phyloP scores from a whole-genome alignment of 2,329 filamentous ascomycete species.

The Curvularia sp. region DNA sequence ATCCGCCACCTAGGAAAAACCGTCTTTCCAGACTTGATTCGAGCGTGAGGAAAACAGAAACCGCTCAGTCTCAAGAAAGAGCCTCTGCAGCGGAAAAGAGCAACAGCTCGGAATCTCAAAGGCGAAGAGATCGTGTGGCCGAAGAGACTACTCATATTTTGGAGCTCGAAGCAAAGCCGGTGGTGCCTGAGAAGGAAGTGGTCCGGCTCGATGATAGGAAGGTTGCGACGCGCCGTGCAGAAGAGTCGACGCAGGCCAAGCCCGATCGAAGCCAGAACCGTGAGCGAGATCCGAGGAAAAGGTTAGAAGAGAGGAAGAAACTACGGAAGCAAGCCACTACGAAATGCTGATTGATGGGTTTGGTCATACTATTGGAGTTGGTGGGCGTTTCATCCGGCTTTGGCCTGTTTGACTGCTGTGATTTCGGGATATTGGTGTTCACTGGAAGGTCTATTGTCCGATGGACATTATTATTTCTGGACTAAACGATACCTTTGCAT shows the following conservation, averaged over 20 bases:
- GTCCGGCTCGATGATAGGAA: conserved; percentile 33
- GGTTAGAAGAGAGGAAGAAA: conserved; percentile 39
- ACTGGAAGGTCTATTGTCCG: not conserved
- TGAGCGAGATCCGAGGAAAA: conserved; percentile 36
- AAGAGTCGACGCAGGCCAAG: conserved; percentile 29
- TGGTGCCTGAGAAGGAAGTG: conserved; percentile 3
- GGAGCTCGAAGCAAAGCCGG: conserved; percentile 14
- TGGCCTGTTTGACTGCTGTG: not conserved
- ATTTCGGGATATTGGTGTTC: not conserved
- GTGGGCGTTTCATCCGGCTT: not conserved
- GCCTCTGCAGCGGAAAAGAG: conserved; percentile 4
- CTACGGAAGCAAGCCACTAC: conserved; percentile 29
- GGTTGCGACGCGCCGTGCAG: conserved; percentile 33
- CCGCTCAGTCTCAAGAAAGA: conserved; percentile 15
- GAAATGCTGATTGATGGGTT: conserved; percentile 1
- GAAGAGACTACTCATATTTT: conserved; percentile 10
- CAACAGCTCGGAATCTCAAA: conserved; percentile 7
- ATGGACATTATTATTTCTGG: conserved; percentile 18
- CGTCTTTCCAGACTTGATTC: conserved; percentile 29
- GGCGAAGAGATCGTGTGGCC: not conserved
- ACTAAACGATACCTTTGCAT: conserved; percentile 32
- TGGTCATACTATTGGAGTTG: conserved; percentile 1
- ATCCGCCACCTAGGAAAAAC: conserved; percentile 28
- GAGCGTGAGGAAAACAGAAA: conserved; percentile 13
- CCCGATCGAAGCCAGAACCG: conserved; percentile 35